Evolutionary conservation across 2,329 filamentous ascomycete genomes (phyloP).

Genomic region (Ascocoryne sarcoides): DNA sequence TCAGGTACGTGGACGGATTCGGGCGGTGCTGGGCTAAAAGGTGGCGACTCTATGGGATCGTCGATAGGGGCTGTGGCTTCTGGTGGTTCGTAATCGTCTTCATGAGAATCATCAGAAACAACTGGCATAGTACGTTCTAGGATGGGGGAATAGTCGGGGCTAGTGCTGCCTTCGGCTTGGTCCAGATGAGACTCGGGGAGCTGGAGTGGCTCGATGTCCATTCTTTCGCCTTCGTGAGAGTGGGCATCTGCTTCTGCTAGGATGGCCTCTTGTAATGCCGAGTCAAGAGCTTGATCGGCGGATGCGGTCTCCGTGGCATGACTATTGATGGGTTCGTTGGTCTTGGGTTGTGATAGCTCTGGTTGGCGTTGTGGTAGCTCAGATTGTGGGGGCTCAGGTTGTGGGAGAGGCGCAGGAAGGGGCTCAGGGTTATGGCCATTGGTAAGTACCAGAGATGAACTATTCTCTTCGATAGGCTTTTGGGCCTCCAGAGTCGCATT

Average conservation of each 20-base stretch:
- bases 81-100: conserved; percentile 48
- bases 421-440: too few relatives aligned
- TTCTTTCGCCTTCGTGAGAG: conserved; percentile 7
- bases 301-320: conserved; percentile 3
- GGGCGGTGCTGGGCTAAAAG: conserved; percentile 34
- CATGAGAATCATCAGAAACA: conserved; percentile 5
- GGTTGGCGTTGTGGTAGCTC: too few relatives aligned
- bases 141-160: conserved; percentile 19
- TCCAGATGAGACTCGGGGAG: conserved; percentile 11
- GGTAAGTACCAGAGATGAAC: too few relatives aligned
- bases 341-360: too few relatives aligned
- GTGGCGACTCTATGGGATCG: conserved; percentile 27
- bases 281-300: conserved; percentile 20
- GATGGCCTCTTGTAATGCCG: conserved; percentile 22
- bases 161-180: conserved; percentile 11
- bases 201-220: conserved; percentile 21
- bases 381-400: too few relatives aligned
- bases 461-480: too few relatives aligned
- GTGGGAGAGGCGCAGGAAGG: too few relatives aligned
- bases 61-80: conserved; percentile 29
- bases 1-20: conserved; percentile 22
- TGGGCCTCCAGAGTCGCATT: too few relatives aligned
- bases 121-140: conserved; percentile 11
- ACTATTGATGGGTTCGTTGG: conserved; percentile 1
- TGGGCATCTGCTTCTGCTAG: conserved; percentile 23